A percentile compares a stretch with the other conserved stretches of the same genome.
phyloP scores from a whole-genome alignment of 768 basidiomycete genomes.

The Tubosaeta sp. region DNA sequence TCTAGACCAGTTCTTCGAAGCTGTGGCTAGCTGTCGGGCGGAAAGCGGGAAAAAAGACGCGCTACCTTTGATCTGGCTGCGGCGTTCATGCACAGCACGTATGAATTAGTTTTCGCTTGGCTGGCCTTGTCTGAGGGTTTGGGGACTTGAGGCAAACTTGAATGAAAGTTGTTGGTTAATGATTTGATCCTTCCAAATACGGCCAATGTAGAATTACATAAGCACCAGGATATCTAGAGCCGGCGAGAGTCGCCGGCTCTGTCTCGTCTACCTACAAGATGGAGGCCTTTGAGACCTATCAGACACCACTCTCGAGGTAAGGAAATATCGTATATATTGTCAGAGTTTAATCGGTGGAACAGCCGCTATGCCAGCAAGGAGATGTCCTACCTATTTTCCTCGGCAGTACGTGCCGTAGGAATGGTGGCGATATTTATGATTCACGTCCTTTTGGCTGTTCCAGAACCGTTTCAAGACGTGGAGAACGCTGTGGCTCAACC shows the following conservation, averaged over 20 bases:
- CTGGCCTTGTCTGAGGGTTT: neutral
- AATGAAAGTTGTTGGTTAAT: neutral
- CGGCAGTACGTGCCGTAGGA: constrained; percentile 53
- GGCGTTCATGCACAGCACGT: constrained; percentile 14
- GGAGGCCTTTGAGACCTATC: constrained; percentile 70
- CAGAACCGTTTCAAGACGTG: constrained; percentile 95
- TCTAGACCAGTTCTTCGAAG: constrained; percentile 30
- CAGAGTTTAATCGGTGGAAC: constrained; percentile 6
- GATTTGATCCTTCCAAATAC: neutral
- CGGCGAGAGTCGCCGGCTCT: neutral
- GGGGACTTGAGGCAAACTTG: neutral
- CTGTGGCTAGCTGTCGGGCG: neutral
- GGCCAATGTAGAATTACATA: neutral
- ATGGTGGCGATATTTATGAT: neutral
- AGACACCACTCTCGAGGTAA: constrained; percentile 78
- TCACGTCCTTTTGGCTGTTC: neutral
- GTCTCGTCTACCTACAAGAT: constrained; percentile 28
- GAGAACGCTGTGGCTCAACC: constrained; percentile 92
- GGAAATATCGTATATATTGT: constrained; percentile 1
- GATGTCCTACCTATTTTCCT: constrained; percentile 97
- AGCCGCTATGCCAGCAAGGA: constrained; percentile 99
- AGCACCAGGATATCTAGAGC: neutral
- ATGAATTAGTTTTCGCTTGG: neutral
- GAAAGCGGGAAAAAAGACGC: neutral
- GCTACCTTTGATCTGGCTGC: constrained; percentile 20